Evolutionary conservation across 768 basidiomycete species (phyloP).

Genomic region (Lanmaoa pseudosensibilis): DNA sequence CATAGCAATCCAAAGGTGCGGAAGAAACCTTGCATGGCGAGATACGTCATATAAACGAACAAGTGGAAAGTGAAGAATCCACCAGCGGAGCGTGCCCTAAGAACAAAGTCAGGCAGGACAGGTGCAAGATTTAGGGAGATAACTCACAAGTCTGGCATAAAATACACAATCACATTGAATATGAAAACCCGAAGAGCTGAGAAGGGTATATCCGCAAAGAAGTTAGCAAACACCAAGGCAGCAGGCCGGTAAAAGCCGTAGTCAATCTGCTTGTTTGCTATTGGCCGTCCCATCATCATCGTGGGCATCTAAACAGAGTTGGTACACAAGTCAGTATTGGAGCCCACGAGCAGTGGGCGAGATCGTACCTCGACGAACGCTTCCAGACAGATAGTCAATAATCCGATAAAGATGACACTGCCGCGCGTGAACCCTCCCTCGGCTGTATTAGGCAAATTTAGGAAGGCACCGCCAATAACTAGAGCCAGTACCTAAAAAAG

Average conservation of each 20-base stretch:
- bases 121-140: slow-evolving; percentile 26
- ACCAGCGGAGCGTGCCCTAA: slow-evolving; percentile 35
- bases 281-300: slow-evolving; percentile 81
- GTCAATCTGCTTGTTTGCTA: slow-evolving; percentile 64
- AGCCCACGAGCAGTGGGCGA: background rate
- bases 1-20: slow-evolving; percentile 63
- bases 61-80: slow-evolving; percentile 63
- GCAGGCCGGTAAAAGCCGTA: slow-evolving; percentile 70
- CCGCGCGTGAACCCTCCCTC: slow-evolving; percentile 87
- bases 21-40: slow-evolving; percentile 86
- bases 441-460: slow-evolving; percentile 68
- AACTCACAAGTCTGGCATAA: slow-evolving; percentile 55
- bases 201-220: slow-evolving; percentile 68
- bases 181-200: slow-evolving; percentile 57
- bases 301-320: slow-evolving; percentile 51
- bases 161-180: slow-evolving; percentile 68
- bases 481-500: slow-evolving; percentile 35
- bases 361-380: slow-evolving; percentile 65
- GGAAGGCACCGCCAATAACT: slow-evolving; percentile 73
- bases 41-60: slow-evolving; percentile 60
- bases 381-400: slow-evolving; percentile 68
- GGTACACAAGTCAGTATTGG: slow-evolving; percentile 1
- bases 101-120: slow-evolving; percentile 2
- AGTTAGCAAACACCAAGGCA: slow-evolving; percentile 64
- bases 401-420: slow-evolving; percentile 70